Base-by-base conservation (phyloP, 805 yeast species). In the Monosporozyma servazzii region DNA sequence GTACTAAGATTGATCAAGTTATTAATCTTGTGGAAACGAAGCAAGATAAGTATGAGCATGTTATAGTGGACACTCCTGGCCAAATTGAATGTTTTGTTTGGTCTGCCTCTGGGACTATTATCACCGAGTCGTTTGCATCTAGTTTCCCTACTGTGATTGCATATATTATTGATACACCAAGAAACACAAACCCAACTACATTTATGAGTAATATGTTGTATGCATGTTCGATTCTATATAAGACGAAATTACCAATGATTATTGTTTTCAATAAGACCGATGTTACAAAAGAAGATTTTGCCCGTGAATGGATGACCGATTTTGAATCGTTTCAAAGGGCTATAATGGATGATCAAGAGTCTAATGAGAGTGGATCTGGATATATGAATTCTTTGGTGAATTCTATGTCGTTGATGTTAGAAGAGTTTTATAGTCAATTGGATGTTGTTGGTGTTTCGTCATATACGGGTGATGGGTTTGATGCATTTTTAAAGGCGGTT, bases 81-180 rank as follows among this genome's bases (percentile, higher is more conserved):
- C 99, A 93, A 70, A 93, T 93, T 55, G 99, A 93, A 69, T 90
- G 97, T 71, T 93, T 93, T 67, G 89, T 93, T 43, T 93, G 99
- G 99, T 84, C 95, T 45, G 99, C 99, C 0, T 86, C 96, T 21
- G 99, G 99, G 11, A 79, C 96, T 21, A 93, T 93, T 55, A 86
- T 93, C 53, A 91, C 98, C 0, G 99, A 93, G 65, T 89, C 97
- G 0, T 87, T 93, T 71, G 99, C 98, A 1, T 85, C 96, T 0
- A 81, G 95, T 3, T 88, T 88, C 66, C 99, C 99, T 17, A 93
- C 99, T 0, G 88, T 93, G 27, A 80, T 93, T 56, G 98, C 98
- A 0, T 93, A 93, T 66, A 84, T 93, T 55, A 93, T 93, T 27
- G 99, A 93, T 65, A 93, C 99, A 0, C 99, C 99, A 48, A 78